These are phyloP conservation scores for Penicillium sp. DNA, from an alignment of 2,329 filamentous ascomycete genomes.

Conservation along the genomic window DNA sequence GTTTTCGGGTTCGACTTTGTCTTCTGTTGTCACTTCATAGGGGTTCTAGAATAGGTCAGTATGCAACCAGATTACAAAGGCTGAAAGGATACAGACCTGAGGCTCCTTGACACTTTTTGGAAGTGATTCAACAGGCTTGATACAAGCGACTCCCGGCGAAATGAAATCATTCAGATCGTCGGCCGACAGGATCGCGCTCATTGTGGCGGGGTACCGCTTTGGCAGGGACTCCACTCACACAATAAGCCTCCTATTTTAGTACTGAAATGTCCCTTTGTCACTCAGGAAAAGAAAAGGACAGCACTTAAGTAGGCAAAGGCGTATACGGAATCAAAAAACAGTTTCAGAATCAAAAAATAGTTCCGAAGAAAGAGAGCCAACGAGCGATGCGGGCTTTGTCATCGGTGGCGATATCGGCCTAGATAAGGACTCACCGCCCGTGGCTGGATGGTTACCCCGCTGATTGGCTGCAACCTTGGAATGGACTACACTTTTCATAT, in stretches of 20 bases:
- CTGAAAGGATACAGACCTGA: constrained; percentile 38
- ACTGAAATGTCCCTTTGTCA: neutral
- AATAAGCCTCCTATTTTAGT: neutral
- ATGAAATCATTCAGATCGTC: constrained; percentile 99
- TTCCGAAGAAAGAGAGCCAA: constrained; percentile 12
- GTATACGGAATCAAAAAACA: neutral
- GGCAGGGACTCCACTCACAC: constrained; percentile 11
- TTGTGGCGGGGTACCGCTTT: constrained; percentile 45
- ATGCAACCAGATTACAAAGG: constrained; percentile 1
- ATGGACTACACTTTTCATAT: neutral
- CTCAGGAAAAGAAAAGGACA: neutral
- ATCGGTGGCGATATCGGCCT: constrained; percentile 34
- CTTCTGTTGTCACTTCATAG: constrained; percentile 92
- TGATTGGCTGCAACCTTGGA: constrained; percentile 10
- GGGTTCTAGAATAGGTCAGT: constrained; percentile 47
- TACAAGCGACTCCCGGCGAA: constrained; percentile 93
- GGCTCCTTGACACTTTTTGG: constrained; percentile 58
- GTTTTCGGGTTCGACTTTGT: constrained; percentile 61
- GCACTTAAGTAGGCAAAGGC: neutral
- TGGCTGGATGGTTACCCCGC: neutral
- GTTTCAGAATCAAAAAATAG: neutral
- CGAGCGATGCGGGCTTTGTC: constrained; percentile 30
- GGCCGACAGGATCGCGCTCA: constrained; percentile 96
- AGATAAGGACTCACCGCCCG: constrained; percentile 31
- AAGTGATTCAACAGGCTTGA: constrained; percentile 93